A percentile compares a stretch with the other conserved stretches of the same genome.
phyloP scores from a whole-genome alignment of 106 monocot species.

The Allium fistulosum region DNA sequence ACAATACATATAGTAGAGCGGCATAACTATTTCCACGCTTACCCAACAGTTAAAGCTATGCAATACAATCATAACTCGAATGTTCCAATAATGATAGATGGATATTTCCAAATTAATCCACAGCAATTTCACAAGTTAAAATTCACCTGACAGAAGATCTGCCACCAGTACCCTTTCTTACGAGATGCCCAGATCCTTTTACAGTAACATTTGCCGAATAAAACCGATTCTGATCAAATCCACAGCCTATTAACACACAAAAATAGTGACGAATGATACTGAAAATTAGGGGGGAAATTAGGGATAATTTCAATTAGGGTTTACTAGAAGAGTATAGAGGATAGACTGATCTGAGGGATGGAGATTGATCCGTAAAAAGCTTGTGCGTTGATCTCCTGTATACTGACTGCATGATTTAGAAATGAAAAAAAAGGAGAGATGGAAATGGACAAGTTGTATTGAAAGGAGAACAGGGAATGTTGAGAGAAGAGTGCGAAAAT shows the following conservation, averaged over 20 bases:
- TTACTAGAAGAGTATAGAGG: slow-evolving; percentile 23
- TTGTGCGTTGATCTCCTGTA: slow-evolving; percentile 34
- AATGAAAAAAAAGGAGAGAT: neutral
- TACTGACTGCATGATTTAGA: slow-evolving; percentile 43
- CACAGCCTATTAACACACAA: slow-evolving; percentile 31
- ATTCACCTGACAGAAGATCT: slow-evolving; percentile 88
- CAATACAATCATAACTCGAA: too few species aligned
- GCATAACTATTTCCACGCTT: too few species aligned
- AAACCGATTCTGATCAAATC: slow-evolving; percentile 26
- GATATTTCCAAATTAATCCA: too few species aligned
- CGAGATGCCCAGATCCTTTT: slow-evolving; percentile 71
- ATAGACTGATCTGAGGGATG: slow-evolving; percentile 29
- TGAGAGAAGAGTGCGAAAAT: neutral
- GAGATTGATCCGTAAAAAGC: slow-evolving; percentile 26
- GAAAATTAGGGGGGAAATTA: neutral
- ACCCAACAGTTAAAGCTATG: too few species aligned
- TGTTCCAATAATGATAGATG: too few species aligned
- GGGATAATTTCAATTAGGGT: neutral
- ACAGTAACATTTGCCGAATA: slow-evolving; percentile 45
- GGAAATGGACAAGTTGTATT: neutral
- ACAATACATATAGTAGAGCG: too few species aligned
- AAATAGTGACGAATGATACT: neutral
- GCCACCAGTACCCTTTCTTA: slow-evolving; percentile 95
- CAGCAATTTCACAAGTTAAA: neutral
- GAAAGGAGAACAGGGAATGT: neutral